These are phyloP conservation scores for Bidens hawaiensis DNA, from an alignment of 140 eudicot genomes.

Conservation along the genomic window DNA sequence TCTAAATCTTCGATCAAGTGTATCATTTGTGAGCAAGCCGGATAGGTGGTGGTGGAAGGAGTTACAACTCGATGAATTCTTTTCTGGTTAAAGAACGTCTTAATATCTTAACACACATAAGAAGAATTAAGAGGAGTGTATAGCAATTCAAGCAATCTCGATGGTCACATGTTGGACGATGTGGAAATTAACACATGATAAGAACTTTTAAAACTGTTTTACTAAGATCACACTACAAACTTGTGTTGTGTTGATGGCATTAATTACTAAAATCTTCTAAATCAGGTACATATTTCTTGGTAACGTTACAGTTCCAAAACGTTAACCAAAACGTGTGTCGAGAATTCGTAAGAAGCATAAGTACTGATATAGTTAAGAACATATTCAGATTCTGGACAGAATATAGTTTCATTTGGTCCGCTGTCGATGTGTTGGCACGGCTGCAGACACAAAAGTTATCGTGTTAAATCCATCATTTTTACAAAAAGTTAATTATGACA, in stretches of 20 bases:
- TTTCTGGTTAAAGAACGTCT: too few relatives aligned
- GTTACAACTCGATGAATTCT: too few relatives aligned
- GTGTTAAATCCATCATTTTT: neutral
- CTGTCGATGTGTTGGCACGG: conserved; percentile 7
- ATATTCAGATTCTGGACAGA: neutral
- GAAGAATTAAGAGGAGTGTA: too few relatives aligned
- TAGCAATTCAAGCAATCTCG: too few relatives aligned
- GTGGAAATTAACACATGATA: neutral
- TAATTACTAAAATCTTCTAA: neutral
- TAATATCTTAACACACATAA: too few relatives aligned
- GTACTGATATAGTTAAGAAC: neutral
- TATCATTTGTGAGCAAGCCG: too few relatives aligned
- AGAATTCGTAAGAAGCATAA: conserved; percentile 6
- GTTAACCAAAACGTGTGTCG: neutral
- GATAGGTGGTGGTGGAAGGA: too few relatives aligned
- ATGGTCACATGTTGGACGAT: neutral
- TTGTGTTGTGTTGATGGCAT: neutral
- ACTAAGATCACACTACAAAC: neutral
- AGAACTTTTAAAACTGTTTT: neutral
- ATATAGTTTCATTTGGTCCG: neutral
- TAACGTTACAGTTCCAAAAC: neutral
- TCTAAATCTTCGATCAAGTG: too few relatives aligned
- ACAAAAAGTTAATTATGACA: neutral
- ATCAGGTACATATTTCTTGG: conserved; percentile 10
- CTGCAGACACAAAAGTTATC: conserved; percentile 17